These are phyloP conservation scores for Arthrobotrys sinensis DNA, from an alignment of 2,329 filamentous ascomycete species.

Conservation along the genomic window DNA sequence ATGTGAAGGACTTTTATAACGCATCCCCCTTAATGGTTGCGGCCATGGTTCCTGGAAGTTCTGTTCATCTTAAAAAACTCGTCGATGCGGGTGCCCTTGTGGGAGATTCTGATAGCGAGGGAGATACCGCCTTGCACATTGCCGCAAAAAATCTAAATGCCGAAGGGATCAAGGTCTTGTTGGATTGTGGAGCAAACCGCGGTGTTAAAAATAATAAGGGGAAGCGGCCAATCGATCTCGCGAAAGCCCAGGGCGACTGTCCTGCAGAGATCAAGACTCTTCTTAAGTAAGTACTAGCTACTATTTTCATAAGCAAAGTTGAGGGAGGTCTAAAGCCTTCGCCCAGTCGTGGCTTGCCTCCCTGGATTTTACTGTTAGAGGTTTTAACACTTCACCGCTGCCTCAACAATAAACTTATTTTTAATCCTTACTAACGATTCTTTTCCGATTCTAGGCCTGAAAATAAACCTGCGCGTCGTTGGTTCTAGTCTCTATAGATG, in stretches of 20 bases:
- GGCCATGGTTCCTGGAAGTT: background rate
- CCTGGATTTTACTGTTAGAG: background rate
- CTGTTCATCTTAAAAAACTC: background rate
- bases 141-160: background rate
- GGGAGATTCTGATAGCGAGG: background rate
- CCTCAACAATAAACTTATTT: too few species aligned
- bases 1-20: background rate
- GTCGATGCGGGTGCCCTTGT: conserved; percentile 7
- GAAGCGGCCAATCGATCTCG: conserved; percentile 13
- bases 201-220: background rate
- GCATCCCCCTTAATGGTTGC: background rate
- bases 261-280: background rate
- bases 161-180: conserved; percentile 14
- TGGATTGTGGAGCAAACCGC: conserved; percentile 6
- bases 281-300: background rate
- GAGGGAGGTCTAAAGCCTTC: too few species aligned
- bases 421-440: background rate
- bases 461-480: background rate
- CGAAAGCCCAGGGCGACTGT: background rate
- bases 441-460: background rate
- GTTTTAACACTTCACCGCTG: too few species aligned
- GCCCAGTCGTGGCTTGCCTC: background rate
- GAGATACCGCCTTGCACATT: conserved; percentile 12
- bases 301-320: too few species aligned
- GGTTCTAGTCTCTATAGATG: conserved; percentile 1